Evolutionary conservation across 257 asterid species (phyloP), one percentile per base, ranked within the genome.

Genomic region (Anisodus tanguticus): DNA sequence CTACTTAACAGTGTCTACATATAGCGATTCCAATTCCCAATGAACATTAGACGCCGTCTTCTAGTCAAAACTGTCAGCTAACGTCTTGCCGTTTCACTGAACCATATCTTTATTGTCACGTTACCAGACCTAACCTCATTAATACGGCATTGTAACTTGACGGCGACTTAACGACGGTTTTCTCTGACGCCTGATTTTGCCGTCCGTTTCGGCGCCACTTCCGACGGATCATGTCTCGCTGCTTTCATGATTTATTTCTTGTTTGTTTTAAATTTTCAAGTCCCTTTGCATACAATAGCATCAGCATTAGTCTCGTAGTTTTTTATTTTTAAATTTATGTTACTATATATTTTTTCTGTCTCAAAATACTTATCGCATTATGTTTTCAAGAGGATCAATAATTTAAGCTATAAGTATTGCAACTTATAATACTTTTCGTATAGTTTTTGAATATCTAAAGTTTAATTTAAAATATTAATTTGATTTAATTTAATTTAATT

Each of bases 1-100:
- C 62, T 8, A 77, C 22, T 66, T 72, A 1, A 31, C 35, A 1
- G 35, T 31, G 35, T 31, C 35, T 31, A 31, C 35, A 31, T 37
- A 15, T 15, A 22, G 39, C 0, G 16, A 11, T 71, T 16, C 64
- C 81, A 53, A 35, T 26, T 51, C 45, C 81, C 45, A 16, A 76
- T 6, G 43, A 22, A 76, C 2, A 37, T 0, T 8, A 51, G 15
- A 76, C 47, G 49, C 4, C 81, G 47, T 26, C 16, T 22, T 6
- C 12, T 53, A 77, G 64, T 77, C 49, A 77, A 77, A 51, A 13
- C 69, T 57, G 89, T 79, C 88, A 86, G 88, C 90, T 64, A 87
- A 85, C 89, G 87, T 70, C 77, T 85, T 86, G 90, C 87, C 90
- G 87, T 62, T 84, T 77, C 85, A 53, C 64, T 31, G 31, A 53